Evolutionary conservation across 148 eudicot genomes (phyloP).

Genomic region (Chenopodium quinoa): DNA sequence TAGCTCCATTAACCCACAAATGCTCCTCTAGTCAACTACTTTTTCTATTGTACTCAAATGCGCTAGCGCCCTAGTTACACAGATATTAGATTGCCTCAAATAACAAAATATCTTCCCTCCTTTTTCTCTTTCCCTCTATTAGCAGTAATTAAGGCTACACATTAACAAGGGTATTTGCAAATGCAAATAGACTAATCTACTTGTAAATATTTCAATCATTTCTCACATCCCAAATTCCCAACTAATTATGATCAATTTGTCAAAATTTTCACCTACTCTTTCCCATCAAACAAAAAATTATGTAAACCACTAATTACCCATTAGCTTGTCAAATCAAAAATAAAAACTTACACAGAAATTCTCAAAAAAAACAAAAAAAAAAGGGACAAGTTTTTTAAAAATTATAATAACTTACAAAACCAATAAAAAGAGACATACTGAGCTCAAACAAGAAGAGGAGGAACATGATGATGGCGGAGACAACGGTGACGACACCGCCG

Average conservation of each 20-base stretch:
- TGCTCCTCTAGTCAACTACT: background rate
- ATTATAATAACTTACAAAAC: no score
- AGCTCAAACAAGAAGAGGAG: slow-evolving; percentile 84
- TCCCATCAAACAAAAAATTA: background rate
- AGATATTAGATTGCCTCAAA: background rate
- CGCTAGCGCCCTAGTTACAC: background rate
- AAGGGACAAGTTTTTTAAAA: no score
- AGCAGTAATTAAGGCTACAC: background rate
- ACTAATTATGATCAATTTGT: background rate
- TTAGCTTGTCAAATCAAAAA: background rate
- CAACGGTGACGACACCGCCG: slow-evolving; percentile 80
- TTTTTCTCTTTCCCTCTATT: background rate
- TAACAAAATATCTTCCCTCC: background rate
- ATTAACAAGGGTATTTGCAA: background rate
- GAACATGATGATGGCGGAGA: slow-evolving; percentile 59
- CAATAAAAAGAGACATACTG: slow-evolving; percentile 38
- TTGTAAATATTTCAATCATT: slow-evolving; percentile 1
- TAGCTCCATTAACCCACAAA: background rate
- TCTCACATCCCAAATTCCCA: background rate
- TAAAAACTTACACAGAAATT: background rate
- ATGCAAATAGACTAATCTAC: background rate
- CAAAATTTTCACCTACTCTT: slow-evolving; percentile 1
- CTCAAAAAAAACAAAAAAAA: background rate
- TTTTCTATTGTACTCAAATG: background rate
- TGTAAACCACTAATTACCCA: background rate